Evolutionary conservation across 805 yeast species (phyloP).

Genomic region (Wickerhamiella sorbophila): DNA sequence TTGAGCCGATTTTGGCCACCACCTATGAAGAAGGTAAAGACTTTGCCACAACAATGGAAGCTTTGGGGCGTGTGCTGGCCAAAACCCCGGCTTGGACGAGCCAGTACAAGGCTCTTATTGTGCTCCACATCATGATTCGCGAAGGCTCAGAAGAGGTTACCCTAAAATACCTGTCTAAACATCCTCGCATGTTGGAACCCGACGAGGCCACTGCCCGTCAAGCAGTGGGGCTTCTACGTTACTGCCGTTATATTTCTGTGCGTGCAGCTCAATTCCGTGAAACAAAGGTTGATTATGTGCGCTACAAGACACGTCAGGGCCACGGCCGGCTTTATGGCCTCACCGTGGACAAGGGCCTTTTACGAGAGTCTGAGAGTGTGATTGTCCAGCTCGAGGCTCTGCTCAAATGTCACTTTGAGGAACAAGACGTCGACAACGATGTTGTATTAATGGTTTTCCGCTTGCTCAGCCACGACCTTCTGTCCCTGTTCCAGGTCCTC

Average conservation of each 20-base stretch:
- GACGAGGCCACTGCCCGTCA: conserved; percentile 22
- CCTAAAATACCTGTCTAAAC: conserved; percentile 40
- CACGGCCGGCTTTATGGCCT: conserved; percentile 53
- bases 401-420: conserved; percentile 58
- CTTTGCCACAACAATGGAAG: conserved; percentile 53
- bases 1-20: conserved; percentile 77
- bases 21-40: conserved; percentile 46
- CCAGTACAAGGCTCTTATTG: conserved; percentile 72
- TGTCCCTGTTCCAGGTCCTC: conserved; percentile 73
- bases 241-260: conserved; percentile 53
- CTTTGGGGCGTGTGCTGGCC: conserved; percentile 45
- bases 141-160: conserved; percentile 80
- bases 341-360: conserved; percentile 60
- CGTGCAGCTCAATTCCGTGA: conserved; percentile 57
- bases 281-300: conserved; percentile 60
- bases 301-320: conserved; percentile 34
- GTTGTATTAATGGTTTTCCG: conserved; percentile 72
- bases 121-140: conserved; percentile 77
- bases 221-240: conserved; percentile 37
- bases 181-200: conserved; percentile 38
- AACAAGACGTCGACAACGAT: conserved; percentile 73
- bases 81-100: conserved; percentile 66
- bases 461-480: conserved; percentile 75
- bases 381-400: conserved; percentile 67
- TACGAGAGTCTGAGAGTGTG: conserved; percentile 75